Base-by-base conservation (phyloP, 257 asterid genomes). In the Plantago major region DNA sequence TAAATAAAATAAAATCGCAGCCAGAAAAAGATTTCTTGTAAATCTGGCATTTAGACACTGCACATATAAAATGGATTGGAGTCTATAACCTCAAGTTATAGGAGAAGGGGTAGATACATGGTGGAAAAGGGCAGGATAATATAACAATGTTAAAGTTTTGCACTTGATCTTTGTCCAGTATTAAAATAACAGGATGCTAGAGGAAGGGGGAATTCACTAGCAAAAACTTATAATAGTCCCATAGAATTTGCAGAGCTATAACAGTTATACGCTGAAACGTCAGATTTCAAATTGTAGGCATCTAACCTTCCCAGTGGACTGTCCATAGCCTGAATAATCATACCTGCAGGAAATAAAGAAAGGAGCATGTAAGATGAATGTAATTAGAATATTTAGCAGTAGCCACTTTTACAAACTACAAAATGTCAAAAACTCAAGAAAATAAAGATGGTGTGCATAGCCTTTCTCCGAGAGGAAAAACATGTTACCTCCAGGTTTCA, bases 281-380 rank as follows among this genome's bases (percentile, higher is more conserved):
- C 22, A 46, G 56, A 46, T 73, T 68, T 28, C 62, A 57, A 59
- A 44, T 50, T 11, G 72, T 50, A 62, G 45, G 64, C 12, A 77
- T 73, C 96, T 79, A 48, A 93, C 99, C 99, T 93, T 93, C 72
- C 99, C 99, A 10, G 88, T 77, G 56, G 99, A 93, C 70, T 76
- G 95, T 54, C 99, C 99, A 68, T 89, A 93, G 60, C 99, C 99
- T 3, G 99, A 93, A 81, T 93, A 93, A 70, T 93, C 99, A 71
- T 89, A 93, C 84, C 99, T 93, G 82, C 56, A 73, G 44, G 67
- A 7, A 11, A 65, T 59, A 62, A 64, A 67, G 10, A 26, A 46
- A 62, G 16, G 48, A 66, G 51, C 70, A 63, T 14, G 71, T 71
- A 50, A 64, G 76, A 64, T 49, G 52, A 47, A 38, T 22, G 67